A percentile compares a stretch with the other conserved stretches of the same genome.
Conservation (phyloP, 345 rosid species). For the Dimocarpus longan region DNA sequence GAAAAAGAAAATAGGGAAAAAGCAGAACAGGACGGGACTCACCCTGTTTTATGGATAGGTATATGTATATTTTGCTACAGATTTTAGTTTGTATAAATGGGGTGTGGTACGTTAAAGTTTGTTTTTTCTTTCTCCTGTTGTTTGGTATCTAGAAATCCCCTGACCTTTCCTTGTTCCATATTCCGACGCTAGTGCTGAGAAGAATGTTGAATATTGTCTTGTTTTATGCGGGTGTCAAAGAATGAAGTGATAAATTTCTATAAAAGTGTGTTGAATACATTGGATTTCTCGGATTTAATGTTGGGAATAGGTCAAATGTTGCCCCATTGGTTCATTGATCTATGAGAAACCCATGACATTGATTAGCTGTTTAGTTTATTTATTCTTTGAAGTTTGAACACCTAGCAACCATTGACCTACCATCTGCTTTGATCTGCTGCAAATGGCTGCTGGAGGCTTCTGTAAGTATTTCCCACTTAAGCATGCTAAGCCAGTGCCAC, state of each 20-base stretch:
- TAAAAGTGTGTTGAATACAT: not conserved
- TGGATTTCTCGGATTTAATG: not conserved
- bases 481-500: not conserved
- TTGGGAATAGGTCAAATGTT: not conserved
- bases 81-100: no score
- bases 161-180: no score
- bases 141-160: no score
- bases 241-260: not conserved
- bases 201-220: not conserved
- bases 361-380: not conserved
- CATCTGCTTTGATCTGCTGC: not conserved
- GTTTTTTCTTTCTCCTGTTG: no score
- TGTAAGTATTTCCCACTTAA: not conserved
- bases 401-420: not conserved
- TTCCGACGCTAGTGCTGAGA: not conserved
- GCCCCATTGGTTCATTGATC: not conserved
- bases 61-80: not conserved
- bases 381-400: not conserved
- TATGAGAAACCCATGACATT: not conserved
- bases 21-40: not conserved
- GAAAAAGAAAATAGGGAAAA: not conserved
- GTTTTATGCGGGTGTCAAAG: not conserved
- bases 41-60: not conserved
- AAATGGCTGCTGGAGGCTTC: not conserved
- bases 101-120: no score